Conservation (phyloP, 495 filamentous ascomycete genomes). For the Aspergillus affinis region DNA sequence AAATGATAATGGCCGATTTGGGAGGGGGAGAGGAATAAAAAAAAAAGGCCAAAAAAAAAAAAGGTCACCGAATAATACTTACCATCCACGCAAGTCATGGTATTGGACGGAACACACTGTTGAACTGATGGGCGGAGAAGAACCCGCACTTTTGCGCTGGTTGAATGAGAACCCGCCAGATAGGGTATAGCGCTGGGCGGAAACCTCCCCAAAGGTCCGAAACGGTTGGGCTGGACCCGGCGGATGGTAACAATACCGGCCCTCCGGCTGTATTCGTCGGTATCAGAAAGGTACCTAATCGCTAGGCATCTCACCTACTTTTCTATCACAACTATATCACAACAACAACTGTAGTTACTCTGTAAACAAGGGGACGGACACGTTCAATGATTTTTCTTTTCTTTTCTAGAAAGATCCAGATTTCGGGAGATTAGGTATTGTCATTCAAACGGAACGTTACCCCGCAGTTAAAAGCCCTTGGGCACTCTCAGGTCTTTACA, state of each 20-base stretch:
- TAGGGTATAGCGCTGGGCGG: conserved; percentile 25
- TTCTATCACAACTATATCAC: no score
- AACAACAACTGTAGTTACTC: no score
- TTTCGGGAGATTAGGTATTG: no score
- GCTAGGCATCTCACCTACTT: no score
- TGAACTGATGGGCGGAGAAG: conserved; percentile 22
- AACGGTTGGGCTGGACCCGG: conserved; percentile 37
- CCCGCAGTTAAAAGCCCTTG: no score
- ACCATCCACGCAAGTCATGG: not conserved
- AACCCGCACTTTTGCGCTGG: conserved; percentile 26
- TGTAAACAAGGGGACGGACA: no score
- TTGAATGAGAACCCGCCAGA: conserved; percentile 30
- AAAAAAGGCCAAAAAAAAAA: conserved; percentile 26
- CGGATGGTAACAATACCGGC: conserved; percentile 21
- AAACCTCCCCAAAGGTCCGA: conserved; percentile 35
- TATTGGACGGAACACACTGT: conserved; percentile 8
- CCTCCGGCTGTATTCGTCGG: not conserved
- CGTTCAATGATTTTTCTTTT: no score
- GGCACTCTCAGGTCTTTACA: no score
- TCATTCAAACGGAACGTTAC: no score
- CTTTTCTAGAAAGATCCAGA: no score
- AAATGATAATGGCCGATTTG: not conserved
- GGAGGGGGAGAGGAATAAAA: not conserved
- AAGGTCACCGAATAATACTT: conserved; percentile 11
- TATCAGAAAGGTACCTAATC: not conserved